Percentiles rank a stretch among this genome's conserved stretches.
Evolutionary conservation across 176 grass and related monocot species (phyloP).

Genomic region (Rhipidocladum racemiflorum): DNA sequence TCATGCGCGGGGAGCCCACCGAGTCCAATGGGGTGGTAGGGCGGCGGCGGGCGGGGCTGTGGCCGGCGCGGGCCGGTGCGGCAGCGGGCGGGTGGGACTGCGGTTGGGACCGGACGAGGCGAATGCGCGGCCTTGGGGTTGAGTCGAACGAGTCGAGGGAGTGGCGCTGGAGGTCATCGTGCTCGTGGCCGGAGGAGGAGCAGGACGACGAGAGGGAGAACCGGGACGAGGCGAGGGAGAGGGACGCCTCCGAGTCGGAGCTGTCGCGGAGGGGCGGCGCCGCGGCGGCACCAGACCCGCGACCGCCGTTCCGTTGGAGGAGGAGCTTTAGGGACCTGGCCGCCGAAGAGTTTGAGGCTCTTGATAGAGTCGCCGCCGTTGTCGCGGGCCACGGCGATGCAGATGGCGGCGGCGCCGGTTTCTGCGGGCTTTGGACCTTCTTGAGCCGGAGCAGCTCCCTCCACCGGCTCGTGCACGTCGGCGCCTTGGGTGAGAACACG

Average conservation of each 20-base stretch:
- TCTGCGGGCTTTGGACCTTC: conserved; percentile 55
- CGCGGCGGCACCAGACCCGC: neutral
- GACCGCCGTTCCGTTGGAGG: conserved; percentile 54
- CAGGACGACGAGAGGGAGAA: conserved; percentile 76
- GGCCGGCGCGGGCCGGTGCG: neutral
- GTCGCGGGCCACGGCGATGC: neutral
- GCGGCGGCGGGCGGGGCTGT: neutral
- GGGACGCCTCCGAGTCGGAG: conserved; percentile 58
- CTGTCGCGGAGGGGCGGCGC: conserved; percentile 59
- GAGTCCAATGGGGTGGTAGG: conserved; percentile 4
- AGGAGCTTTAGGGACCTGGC: conserved; percentile 60
- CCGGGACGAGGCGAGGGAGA: conserved; percentile 57
- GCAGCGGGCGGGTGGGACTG: neutral
- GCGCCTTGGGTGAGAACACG: conserved; percentile 87
- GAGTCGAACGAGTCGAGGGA: conserved; percentile 67
- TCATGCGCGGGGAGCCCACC: conserved; percentile 73
- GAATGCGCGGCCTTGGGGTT: conserved; percentile 40
- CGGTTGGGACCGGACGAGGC: conserved; percentile 41
- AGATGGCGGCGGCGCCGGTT: neutral
- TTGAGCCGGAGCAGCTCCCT: conserved; percentile 65
- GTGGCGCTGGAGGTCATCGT: conserved; percentile 60
- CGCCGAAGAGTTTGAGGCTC: conserved; percentile 33
- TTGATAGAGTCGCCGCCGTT: neutral
- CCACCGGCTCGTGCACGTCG: conserved; percentile 81
- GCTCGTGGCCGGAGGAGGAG: conserved; percentile 55